Percentiles rank a stretch among this genome's conserved stretches.
Evolutionary conservation across 768 basidiomycete species (phyloP).

Genomic region (Lactarius psammicola): DNA sequence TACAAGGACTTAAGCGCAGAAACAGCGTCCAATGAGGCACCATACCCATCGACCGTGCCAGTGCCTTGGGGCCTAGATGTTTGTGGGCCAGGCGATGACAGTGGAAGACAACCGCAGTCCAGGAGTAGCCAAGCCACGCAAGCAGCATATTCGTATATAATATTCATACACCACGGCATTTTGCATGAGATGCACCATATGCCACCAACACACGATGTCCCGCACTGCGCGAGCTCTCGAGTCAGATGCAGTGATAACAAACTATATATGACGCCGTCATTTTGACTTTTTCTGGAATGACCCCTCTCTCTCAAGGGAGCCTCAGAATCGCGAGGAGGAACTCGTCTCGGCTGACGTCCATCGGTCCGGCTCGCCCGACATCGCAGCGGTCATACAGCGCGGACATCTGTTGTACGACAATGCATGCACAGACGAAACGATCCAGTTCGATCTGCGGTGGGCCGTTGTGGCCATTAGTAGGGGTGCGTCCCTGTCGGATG

Average conservation of each 20-base stretch:
- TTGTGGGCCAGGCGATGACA: too few relatives aligned
- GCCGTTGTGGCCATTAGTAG: neutral
- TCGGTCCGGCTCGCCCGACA: neutral
- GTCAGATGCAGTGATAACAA: neutral
- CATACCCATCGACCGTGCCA: too few relatives aligned
- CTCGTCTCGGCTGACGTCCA: conserved; percentile 6
- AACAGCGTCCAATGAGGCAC: too few relatives aligned
- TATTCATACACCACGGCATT: neutral
- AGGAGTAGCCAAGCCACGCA: too few relatives aligned
- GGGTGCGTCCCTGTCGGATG: neutral
- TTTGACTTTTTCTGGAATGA: too few relatives aligned
- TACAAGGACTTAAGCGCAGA: too few relatives aligned
- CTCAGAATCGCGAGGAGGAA: conserved; percentile 5
- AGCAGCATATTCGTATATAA: neutral
- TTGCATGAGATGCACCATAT: neutral
- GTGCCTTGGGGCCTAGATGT: too few relatives aligned
- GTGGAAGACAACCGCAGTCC: too few relatives aligned
- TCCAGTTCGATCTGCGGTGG: conserved; percentile 8
- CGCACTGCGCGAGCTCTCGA: neutral
- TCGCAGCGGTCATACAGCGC: conserved; percentile 7
- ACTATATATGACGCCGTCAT: too few relatives aligned
- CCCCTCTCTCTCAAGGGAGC: neutral
- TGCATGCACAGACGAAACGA: conserved; percentile 17
- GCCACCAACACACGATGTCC: neutral
- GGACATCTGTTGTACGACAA: conserved; percentile 12